Conservation (phyloP, 2,329 filamentous ascomycete species). For the Hypoxylon sp. region DNA sequence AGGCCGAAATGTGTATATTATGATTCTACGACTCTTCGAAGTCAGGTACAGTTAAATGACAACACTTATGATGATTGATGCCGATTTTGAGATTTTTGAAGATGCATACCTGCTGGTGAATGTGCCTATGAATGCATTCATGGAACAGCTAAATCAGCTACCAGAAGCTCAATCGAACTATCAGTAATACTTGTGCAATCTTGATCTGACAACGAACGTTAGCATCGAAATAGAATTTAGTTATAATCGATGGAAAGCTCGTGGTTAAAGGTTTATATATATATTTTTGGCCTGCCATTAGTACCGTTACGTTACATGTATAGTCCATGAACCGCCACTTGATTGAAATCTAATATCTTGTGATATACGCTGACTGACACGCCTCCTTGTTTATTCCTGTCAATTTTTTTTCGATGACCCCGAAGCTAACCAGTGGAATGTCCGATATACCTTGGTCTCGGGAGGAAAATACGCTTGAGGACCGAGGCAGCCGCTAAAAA, state of each 20-base stretch:
- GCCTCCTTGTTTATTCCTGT: constrained; percentile 3
- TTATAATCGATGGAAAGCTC: neutral
- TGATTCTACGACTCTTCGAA: constrained; percentile 38
- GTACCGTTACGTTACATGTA: constrained; percentile 4
- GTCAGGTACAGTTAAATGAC: constrained; percentile 37
- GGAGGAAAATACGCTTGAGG: neutral
- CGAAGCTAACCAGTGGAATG: constrained; percentile 20
- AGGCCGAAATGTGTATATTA: constrained; percentile 40
- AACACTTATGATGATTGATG: constrained; percentile 41
- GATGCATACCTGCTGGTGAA: neutral
- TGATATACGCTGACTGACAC: neutral
- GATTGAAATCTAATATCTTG: neutral
- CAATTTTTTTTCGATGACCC: constrained; percentile 20
- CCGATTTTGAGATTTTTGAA: constrained; percentile 10
- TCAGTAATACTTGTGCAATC: neutral
- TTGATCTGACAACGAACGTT: neutral
- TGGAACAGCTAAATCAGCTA: neutral
- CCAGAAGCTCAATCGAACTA: neutral
- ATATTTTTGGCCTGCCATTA: neutral
- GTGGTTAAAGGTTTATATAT: no score
- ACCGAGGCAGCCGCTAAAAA: constrained; percentile 29
- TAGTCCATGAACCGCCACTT: neutral
- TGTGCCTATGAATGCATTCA: neutral
- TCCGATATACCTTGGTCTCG: constrained; percentile 3
- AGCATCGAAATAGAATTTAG: neutral